Evolutionary conservation across 202 grass and related monocot genomes (phyloP).

Genomic region (Schoenoplectus tabernaemontani): DNA sequence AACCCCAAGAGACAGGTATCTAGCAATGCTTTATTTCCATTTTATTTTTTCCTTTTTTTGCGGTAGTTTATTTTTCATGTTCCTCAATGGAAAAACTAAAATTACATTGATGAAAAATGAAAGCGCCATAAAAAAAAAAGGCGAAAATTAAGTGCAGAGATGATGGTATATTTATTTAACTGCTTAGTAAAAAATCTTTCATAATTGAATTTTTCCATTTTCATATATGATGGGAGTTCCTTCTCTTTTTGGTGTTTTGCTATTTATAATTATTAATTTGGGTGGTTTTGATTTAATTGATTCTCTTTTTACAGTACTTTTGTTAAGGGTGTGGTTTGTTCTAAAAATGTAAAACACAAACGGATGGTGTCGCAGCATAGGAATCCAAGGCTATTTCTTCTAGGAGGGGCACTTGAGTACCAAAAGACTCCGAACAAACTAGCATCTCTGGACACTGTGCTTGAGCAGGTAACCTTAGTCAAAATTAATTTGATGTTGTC

Average conservation of each 20-base stretch:
- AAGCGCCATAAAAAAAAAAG: background rate
- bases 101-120: background rate
- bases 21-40: background rate
- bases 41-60: background rate
- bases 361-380: slow-evolving; percentile 88
- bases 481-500: background rate
- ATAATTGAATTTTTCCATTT: slow-evolving; percentile 3
- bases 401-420: slow-evolving; percentile 83
- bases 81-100: background rate
- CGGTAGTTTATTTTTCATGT: too few relatives aligned
- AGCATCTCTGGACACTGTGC: slow-evolving; percentile 65
- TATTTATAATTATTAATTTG: slow-evolving; percentile 7
- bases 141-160: background rate
- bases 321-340: slow-evolving; percentile 92
- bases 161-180: background rate
- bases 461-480: slow-evolving; percentile 62
- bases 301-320: slow-evolving; percentile 45
- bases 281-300: slow-evolving; percentile 16
- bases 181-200: background rate
- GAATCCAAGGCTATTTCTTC: slow-evolving; percentile 84
- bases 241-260: background rate
- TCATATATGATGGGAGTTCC: background rate
- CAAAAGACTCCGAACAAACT: slow-evolving; percentile 82
- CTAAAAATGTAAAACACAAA: slow-evolving; percentile 99
- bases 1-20: slow-evolving; percentile 74